A percentile compares a stretch with the other conserved stretches of the same genome.
Conservation (phyloP, 371 early-diverging fungal genomes). For the Thermomucor indicae-seudaticae region DNA sequence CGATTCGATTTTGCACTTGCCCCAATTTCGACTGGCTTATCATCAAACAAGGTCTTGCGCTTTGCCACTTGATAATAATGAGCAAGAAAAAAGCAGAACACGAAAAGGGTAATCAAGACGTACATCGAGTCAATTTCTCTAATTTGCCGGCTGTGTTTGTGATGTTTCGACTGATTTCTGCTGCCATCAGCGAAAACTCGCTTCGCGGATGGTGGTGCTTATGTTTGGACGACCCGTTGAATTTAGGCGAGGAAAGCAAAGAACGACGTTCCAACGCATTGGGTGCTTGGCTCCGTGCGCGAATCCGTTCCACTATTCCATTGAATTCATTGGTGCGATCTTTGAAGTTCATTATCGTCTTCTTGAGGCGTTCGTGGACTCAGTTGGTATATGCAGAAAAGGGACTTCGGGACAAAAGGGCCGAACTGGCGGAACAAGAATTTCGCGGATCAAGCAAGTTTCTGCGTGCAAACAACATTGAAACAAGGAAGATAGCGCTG, state of each 20-base stretch:
- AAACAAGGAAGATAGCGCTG: too few species aligned
- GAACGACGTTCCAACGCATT: slow-evolving; percentile 34
- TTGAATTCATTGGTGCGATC: slow-evolving; percentile 53
- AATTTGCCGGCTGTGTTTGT: slow-evolving; percentile 59
- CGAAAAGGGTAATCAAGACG: background rate
- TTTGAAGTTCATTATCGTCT: slow-evolving; percentile 26
- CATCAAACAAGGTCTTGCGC: slow-evolving; percentile 70
- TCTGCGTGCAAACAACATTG: too few species aligned
- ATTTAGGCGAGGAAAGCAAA: slow-evolving; percentile 17
- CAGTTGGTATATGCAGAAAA: background rate
- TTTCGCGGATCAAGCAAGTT: too few species aligned
- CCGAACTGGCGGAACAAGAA: too few species aligned
- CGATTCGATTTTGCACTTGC: slow-evolving; percentile 37
- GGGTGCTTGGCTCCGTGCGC: slow-evolving; percentile 26
- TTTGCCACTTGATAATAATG: slow-evolving; percentile 56
- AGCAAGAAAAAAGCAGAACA: too few species aligned
- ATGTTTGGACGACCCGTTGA: slow-evolving; percentile 9
- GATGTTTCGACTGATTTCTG: slow-evolving; percentile 63
- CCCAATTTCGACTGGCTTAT: slow-evolving; percentile 70
- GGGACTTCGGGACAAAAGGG: too few species aligned
- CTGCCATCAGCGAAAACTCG: slow-evolving; percentile 63
- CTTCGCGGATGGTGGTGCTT: slow-evolving; percentile 23
- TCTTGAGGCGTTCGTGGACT: background rate
- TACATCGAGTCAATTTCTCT: slow-evolving; percentile 65
- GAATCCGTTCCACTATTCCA: slow-evolving; percentile 42